A percentile compares a stretch with the other conserved stretches of the same genome.
Evolutionary conservation across 257 asterid genomes (phyloP).

Genomic region (Petrea volubilis): DNA sequence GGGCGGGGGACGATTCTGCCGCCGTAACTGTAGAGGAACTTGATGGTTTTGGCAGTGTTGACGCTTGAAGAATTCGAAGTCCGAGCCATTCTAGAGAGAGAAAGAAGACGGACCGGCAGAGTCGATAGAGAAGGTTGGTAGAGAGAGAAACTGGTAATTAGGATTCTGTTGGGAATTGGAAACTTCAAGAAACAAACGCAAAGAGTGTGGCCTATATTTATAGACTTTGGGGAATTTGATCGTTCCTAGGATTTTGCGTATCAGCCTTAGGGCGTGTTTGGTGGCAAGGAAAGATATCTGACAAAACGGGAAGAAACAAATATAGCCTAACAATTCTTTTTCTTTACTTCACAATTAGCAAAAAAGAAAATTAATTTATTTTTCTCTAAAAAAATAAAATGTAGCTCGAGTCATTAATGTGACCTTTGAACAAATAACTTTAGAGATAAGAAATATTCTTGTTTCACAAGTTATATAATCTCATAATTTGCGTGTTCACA

Average conservation of each 20-base stretch:
- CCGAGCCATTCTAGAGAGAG: conserved; percentile 33
- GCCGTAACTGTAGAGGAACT: conserved; percentile 81
- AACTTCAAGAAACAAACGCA: conserved; percentile 29
- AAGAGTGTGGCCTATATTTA: conserved; percentile 26
- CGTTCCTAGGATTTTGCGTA: not conserved
- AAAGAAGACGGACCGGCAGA: not conserved
- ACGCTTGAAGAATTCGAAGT: conserved; percentile 26
- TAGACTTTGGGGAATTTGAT: conserved; percentile 17
- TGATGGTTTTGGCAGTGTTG: conserved; percentile 30
- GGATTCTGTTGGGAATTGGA: conserved; percentile 12
- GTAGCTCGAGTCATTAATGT: too few species aligned
- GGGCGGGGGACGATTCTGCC: conserved; percentile 73
- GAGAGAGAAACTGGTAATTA: conserved; percentile 12
- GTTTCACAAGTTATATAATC: too few species aligned
- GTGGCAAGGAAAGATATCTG: not conserved
- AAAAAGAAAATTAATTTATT: too few species aligned
- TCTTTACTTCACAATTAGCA: too few species aligned
- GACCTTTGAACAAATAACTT: too few species aligned
- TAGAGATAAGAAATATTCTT: too few species aligned
- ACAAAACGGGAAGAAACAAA: not conserved
- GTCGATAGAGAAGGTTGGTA: not conserved
- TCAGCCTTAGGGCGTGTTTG: conserved; percentile 11
- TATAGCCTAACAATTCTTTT: too few species aligned
- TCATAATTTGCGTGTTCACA: too few species aligned
- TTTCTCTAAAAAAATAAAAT: too few species aligned